Base-by-base conservation (phyloP, 768 basidiomycete species). In the Mycena belliarum region DNA sequence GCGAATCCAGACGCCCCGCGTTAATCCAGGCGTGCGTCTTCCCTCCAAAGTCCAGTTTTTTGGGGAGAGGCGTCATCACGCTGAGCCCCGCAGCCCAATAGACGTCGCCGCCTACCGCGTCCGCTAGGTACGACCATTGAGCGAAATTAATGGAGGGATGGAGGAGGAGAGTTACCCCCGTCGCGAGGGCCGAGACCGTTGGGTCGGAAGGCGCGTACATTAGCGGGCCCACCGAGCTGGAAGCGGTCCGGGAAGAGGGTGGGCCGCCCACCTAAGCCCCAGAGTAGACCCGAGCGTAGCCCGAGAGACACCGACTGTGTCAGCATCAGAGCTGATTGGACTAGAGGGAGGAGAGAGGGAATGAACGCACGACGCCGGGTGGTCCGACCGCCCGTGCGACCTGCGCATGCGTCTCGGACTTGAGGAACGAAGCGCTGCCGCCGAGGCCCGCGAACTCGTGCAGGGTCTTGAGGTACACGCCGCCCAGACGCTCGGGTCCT, bases 151-250 rank as follows among this genome's bases (percentile, higher is more conserved):
- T 16, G 35, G 26, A 51, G 26, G 41, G 57, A 6, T 12, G 21
- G 9, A 12, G 20, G 35, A 47, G 21, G 54, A 62, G n/a, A n/a
- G n/a, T n/a, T 65, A 92, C 92, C 66, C 18, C 84, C 82, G 59
- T 95, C 92, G 21, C 79, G 80, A 0, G 89, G 87, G 6, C 95
- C 95, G 75, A 97, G 77, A 4, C 86, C 78, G 66, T 91, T 92
- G 7, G 79, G 76, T 42, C 80, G 80, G 73, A 96, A 95, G 49
- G 84, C 82, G 6, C 97, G 79, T 0, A 98, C 79, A 51, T 86
- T 92, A 8, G 88, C 83, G 0, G 97, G 95, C 0, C 97, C 97
- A 24, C 97, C 97, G 0, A 98, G 80, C 63, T 96, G 95, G 70
- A 94, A 94, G 6, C 94, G 85, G 72, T 99, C 97, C 1, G 86